phyloP scores from a whole-genome alignment of 2,329 filamentous ascomycete genomes.

The Capronia coronata region DNA sequence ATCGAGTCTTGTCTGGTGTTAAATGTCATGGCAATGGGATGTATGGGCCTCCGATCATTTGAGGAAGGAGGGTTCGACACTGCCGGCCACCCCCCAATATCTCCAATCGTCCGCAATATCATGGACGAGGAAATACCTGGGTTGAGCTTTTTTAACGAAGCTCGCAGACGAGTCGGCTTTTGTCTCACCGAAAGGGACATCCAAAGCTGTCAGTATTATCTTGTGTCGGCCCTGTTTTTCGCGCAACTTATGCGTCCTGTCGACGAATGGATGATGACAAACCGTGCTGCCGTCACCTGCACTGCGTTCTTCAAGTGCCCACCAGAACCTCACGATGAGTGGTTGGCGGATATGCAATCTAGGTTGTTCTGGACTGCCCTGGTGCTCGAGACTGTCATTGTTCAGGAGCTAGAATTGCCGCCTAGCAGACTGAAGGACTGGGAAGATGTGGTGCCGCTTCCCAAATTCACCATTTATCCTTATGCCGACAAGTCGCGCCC shows the following conservation, averaged over 20 bases:
- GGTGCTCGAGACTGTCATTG: conserved; percentile 52
- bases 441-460: conserved; percentile 49
- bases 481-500: conserved; percentile 32
- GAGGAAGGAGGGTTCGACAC: conserved; percentile 45
- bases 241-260: conserved; percentile 48
- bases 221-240: conserved; percentile 49
- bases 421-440: conserved; percentile 46
- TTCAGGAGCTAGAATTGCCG: conserved; percentile 49
- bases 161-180: conserved; percentile 47
- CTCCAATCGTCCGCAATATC: conserved; percentile 33
- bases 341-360: conserved; percentile 52
- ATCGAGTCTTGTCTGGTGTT: conserved; percentile 49
- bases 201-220: conserved; percentile 48
- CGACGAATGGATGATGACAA: conserved; percentile 50
- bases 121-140: conserved; percentile 46
- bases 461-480: conserved; percentile 47
- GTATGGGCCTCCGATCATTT: conserved; percentile 45
- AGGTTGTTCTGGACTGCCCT: conserved; percentile 51
- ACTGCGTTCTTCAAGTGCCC: conserved; percentile 33
- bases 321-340: conserved; percentile 43
- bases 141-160: conserved; percentile 50
- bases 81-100: conserved; percentile 23
- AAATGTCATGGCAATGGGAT: conserved; percentile 48
- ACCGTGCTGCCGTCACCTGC: conserved; percentile 47
- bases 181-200: conserved; percentile 47